Conservation (phyloP, 2,329 filamentous ascomycete genomes). For the Pseudogymnoascus sp. region DNA sequence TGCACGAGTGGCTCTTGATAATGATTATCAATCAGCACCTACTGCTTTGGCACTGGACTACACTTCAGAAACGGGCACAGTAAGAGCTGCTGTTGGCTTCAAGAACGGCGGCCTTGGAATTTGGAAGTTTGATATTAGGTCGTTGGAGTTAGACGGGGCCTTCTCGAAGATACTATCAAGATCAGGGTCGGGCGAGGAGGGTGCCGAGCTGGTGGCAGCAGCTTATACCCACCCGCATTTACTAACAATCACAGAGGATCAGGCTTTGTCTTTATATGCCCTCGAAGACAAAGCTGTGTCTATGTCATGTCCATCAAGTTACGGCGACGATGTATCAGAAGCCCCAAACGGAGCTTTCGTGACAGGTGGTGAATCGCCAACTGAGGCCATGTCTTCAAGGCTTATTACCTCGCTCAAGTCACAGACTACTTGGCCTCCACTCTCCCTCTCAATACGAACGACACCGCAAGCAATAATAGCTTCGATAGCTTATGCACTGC, state of each 20-base stretch:
- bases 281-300: constrained; percentile 1
- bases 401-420: constrained; percentile 74
- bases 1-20: not conserved
- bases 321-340: not conserved
- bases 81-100: constrained; percentile 63
- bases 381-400: constrained; percentile 21
- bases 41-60: constrained; percentile 14
- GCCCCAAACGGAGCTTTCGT: not conserved
- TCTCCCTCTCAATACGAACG: constrained; percentile 74
- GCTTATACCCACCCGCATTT: constrained; percentile 69
- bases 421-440: constrained; percentile 66
- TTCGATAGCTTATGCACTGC: constrained; percentile 79
- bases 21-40: not conserved
- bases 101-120: constrained; percentile 62
- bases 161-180: constrained; percentile 16
- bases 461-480: constrained; percentile 59
- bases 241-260: constrained; percentile 66
- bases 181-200: constrained; percentile 21
- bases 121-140: constrained; percentile 49
- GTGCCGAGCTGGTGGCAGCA: constrained; percentile 52
- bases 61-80: constrained; percentile 31
- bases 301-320: not conserved
- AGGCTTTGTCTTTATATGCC: constrained; percentile 67
- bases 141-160: constrained; percentile 20
- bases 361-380: constrained; percentile 1